phyloP scores from a whole-genome alignment of 1,284 basidiomycete genomes.

The Spongispora temasekensis region DNA sequence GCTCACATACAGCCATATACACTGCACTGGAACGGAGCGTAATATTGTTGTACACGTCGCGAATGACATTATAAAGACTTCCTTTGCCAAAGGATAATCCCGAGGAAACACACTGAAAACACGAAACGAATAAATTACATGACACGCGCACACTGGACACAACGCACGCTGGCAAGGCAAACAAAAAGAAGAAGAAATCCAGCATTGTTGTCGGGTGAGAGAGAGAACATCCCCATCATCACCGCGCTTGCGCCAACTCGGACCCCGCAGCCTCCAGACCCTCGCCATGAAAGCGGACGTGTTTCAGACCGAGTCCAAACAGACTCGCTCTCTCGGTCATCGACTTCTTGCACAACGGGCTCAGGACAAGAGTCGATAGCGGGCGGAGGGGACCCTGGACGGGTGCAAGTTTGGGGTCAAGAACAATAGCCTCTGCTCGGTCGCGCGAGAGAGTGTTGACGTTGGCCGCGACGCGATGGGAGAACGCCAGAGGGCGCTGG shows the following conservation, averaged over 20 bases:
- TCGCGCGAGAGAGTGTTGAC: slow-evolving; percentile 26
- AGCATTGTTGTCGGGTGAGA: no score
- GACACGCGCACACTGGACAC: background rate
- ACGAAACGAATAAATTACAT: slow-evolving; percentile 11
- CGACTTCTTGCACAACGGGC: slow-evolving; percentile 17
- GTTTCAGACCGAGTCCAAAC: slow-evolving; percentile 26
- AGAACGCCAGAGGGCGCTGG: slow-evolving; percentile 9
- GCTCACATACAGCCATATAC: no score
- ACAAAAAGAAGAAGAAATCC: background rate
- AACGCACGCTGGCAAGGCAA: slow-evolving; percentile 4
- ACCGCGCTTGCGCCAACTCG: slow-evolving; percentile 1
- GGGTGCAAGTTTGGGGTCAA: slow-evolving; percentile 34
- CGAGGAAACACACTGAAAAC: slow-evolving; percentile 14
- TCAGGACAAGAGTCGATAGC: slow-evolving; percentile 23
- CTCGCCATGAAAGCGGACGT: background rate
- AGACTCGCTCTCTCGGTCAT: slow-evolving; percentile 15
- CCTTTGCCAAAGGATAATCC: background rate
- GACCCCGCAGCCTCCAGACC: background rate
- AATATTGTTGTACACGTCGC: no score
- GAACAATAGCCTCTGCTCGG: slow-evolving; percentile 26
- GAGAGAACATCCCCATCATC: slow-evolving; percentile 1
- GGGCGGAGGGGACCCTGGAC: slow-evolving; percentile 37
- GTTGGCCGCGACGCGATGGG: slow-evolving; percentile 14
- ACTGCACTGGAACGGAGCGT: no score
- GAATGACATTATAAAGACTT: no score